Conservation (phyloP, 208 protist genomes). For the Acanthamoeba triangularis region DNA sequence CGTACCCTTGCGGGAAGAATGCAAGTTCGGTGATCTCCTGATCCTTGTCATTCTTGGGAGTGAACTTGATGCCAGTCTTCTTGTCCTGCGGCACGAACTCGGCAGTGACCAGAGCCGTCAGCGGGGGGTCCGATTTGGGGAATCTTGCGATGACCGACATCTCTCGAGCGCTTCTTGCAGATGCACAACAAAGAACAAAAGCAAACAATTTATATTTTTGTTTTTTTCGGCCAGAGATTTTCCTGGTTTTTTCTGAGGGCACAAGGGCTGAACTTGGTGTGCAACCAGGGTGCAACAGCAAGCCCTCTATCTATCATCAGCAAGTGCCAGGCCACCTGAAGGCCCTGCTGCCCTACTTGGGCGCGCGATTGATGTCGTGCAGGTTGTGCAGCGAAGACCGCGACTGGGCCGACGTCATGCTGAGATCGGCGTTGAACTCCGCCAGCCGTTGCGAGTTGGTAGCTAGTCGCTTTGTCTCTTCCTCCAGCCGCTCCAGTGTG, state of each 20-base stretch:
- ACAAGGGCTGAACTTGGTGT: background rate
- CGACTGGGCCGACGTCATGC: background rate
- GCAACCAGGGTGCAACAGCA: background rate
- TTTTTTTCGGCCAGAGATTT: background rate
- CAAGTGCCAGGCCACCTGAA: too few relatives aligned
- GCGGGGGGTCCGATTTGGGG: slow-evolving; percentile 46
- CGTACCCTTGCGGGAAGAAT: slow-evolving; percentile 49
- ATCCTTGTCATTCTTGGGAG: slow-evolving; percentile 64
- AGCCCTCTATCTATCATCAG: too few relatives aligned
- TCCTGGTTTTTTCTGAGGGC: background rate
- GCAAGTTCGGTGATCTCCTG: slow-evolving; percentile 53
- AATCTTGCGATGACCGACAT: slow-evolving; percentile 67
- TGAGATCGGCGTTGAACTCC: background rate
- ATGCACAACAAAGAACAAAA: background rate
- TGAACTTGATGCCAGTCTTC: slow-evolving; percentile 71
- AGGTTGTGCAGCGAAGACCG: background rate
- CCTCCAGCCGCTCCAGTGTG: background rate
- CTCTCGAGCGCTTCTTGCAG: background rate
- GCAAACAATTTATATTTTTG: background rate
- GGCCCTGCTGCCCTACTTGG: too few relatives aligned
- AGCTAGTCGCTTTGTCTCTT: background rate
- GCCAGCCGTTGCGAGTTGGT: background rate
- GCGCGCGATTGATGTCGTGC: background rate
- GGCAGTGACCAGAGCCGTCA: slow-evolving; percentile 40
- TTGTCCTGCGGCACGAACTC: slow-evolving; percentile 49